phyloP scores from a whole-genome alignment of 257 asterid genomes.

The Linderniella brevidens region DNA sequence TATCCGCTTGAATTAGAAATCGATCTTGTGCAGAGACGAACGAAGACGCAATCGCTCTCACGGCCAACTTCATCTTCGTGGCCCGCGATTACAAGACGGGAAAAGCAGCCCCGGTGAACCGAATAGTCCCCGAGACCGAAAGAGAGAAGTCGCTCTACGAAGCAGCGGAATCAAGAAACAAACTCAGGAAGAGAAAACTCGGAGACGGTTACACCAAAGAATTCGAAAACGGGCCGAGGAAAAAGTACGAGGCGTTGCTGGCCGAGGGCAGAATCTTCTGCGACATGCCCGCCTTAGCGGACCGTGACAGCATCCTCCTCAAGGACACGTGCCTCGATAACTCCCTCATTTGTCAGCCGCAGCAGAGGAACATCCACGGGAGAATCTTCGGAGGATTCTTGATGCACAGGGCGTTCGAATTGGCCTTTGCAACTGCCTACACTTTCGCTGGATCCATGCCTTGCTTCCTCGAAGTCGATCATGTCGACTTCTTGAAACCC shows the following conservation, averaged over 20 bases:
- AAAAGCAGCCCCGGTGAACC: slow-evolving; percentile 78
- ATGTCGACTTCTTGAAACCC: slow-evolving; percentile 85
- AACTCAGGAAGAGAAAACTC: slow-evolving; percentile 47
- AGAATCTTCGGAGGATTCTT: slow-evolving; percentile 94
- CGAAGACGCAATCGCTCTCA: slow-evolving; percentile 24
- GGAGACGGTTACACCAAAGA: slow-evolving; percentile 21
- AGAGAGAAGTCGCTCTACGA: slow-evolving; percentile 50
- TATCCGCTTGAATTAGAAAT: not conserved
- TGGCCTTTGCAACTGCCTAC: slow-evolving; percentile 81
- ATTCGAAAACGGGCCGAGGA: slow-evolving; percentile 43
- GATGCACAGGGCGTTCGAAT: slow-evolving; percentile 84
- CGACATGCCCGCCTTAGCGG: slow-evolving; percentile 96
- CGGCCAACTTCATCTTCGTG: slow-evolving; percentile 89
- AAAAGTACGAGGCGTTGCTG: slow-evolving; percentile 37
- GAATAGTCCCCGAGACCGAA: slow-evolving; percentile 52
- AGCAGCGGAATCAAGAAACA: slow-evolving; percentile 68
- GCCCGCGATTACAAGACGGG: slow-evolving; percentile 89
- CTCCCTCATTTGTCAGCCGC: slow-evolving; percentile 95
- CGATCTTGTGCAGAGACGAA: not conserved
- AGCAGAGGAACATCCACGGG: slow-evolving; percentile 92
- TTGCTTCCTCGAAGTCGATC: slow-evolving; percentile 81
- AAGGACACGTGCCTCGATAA: slow-evolving; percentile 82
- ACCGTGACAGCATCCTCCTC: slow-evolving; percentile 84
- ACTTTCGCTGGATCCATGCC: slow-evolving; percentile 97
- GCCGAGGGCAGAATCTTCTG: slow-evolving; percentile 86